Base-by-base conservation (phyloP, 2,329 filamentous ascomycete species). In the Colletotrichum orbiculare region DNA sequence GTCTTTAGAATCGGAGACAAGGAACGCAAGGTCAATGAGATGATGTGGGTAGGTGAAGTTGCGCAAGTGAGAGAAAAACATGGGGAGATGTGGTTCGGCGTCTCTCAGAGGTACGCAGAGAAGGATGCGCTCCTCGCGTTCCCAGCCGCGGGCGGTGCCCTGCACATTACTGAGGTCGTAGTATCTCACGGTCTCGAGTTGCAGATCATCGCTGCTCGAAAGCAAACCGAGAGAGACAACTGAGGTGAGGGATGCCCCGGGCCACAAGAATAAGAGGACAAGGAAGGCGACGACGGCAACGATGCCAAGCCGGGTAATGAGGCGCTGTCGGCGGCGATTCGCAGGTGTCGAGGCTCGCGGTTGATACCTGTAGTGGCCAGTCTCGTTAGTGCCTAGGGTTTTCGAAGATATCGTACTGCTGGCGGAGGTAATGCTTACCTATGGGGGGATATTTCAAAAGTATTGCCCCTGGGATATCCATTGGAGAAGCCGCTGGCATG, bases 1-100 rank as follows among this genome's bases (percentile, higher is more conserved):
- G 75, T 99, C 96, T 76, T 97, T 97, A 38, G 96, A 98, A 76
- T 99, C 96, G 65, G 96, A 97, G 33, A 99, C 96, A 38, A 99
- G 84, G 75, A 99, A 99, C 6, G 96, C 96, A 50, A 99, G 85
- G 76, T 99, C 96, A 74, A 99, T 96, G 54, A 99, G 85, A 75
- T 97, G 91, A 77, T 99, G 96, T 0, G 96, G 96, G 74, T 99
- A 99, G 15, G 96, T 99, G 70, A 99, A 91, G 79, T 99, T 99
- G 71, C 89, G 90, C 64, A 99, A 85, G 76, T 99, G 96, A n/a
- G 91, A 91, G 81, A 99, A 99, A 86, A 99, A 98, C 95, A 99
- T 98, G 67, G 91, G 88, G 53, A 99, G 81, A 83, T 99, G 96
- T 34, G 92, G 86, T 73, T 96, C 90, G 49, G 96, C 96, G 78